Base-by-base conservation (phyloP, 2,329 filamentous ascomycete genomes). In the Mariannaea elegans region DNA sequence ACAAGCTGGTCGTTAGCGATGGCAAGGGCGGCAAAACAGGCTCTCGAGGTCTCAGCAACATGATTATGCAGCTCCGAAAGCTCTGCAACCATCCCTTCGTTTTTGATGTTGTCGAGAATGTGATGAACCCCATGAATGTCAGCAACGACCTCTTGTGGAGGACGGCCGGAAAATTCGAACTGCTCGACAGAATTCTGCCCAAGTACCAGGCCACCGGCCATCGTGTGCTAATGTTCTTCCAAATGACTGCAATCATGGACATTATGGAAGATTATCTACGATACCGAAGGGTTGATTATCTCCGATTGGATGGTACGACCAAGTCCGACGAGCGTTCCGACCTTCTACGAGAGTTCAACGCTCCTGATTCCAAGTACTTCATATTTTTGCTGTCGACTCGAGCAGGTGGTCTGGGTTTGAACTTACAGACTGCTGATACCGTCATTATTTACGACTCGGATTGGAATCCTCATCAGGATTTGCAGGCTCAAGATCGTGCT, bases 161-260 rank as follows among this genome's bases (percentile, higher is more conserved):
- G 78, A 96, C 94, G 2, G 88, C 94, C 27, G 96, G 95, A 73
- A 99, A 99, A 79, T 99, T 99, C 71, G 95, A 99, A 80, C 84
- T 99, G 27, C 84, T 99, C 23, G 95, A 99, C 75, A 87, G 95
- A 50, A 84, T 99, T 62, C 77, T 99, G 64, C 95, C 95, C 45
- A 99, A 99, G 79, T 98, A 99, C 77, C 87, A 92, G 69, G 89
- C 86, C 3, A 94, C 92, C 1, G 93, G 93, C 14, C 95, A 99
- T 86, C 91, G 95, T 77, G 93, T 98, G 24, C 84, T 99, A 76
- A 98, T 99, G 91, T 99, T 99, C 86, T 99, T 99, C 84, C 95
- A 99, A 77, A 99, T 99, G 95, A 99, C 95, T 4, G 94, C 97
- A 63, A 99, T 99, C 75, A 99, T 99, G 95, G 97, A 99, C 78